A percentile compares a stretch with the other conserved stretches of the same genome.
Evolutionary conservation across 495 filamentous ascomycete genomes (phyloP).

Genomic region (Lasiosphaeriaceae sp.): DNA sequence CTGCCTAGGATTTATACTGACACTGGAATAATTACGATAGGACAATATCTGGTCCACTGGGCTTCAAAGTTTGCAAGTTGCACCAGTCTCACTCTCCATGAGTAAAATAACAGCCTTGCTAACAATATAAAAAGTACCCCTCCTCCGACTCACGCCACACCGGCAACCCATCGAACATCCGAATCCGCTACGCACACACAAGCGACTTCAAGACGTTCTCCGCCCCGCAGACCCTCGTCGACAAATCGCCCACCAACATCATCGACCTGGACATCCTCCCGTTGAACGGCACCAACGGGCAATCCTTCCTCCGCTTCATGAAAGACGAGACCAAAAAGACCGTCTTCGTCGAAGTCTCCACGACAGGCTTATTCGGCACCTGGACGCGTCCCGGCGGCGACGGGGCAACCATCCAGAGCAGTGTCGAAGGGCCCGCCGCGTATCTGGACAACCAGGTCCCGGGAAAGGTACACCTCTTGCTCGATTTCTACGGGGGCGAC

Average conservation of each 20-base stretch:
- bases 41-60: slow-evolving; percentile 51
- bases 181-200: slow-evolving; percentile 43
- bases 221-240: slow-evolving; percentile 38
- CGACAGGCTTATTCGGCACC: slow-evolving; percentile 46
- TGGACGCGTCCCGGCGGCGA: slow-evolving; percentile 46
- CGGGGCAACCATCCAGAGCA: slow-evolving; percentile 37
- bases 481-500: slow-evolving; percentile 50
- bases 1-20: neutral
- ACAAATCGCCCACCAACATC: slow-evolving; percentile 42
- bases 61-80: slow-evolving; percentile 47
- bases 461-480: slow-evolving; percentile 41
- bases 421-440: slow-evolving; percentile 47
- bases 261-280: slow-evolving; percentile 43
- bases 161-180: slow-evolving; percentile 37
- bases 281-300: slow-evolving; percentile 23
- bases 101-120: too few species aligned
- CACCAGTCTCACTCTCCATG: neutral
- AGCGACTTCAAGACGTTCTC: slow-evolving; percentile 41
- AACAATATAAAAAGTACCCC: slow-evolving; percentile 38
- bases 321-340: slow-evolving; percentile 51
- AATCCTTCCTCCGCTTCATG: slow-evolving; percentile 46
- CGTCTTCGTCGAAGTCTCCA: slow-evolving; percentile 45
- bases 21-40: slow-evolving; percentile 13
- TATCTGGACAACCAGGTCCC: slow-evolving; percentile 43
- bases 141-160: slow-evolving; percentile 36